Evolutionary conservation across 441 rosid species (phyloP).

Genomic region (Manihot esculenta): DNA sequence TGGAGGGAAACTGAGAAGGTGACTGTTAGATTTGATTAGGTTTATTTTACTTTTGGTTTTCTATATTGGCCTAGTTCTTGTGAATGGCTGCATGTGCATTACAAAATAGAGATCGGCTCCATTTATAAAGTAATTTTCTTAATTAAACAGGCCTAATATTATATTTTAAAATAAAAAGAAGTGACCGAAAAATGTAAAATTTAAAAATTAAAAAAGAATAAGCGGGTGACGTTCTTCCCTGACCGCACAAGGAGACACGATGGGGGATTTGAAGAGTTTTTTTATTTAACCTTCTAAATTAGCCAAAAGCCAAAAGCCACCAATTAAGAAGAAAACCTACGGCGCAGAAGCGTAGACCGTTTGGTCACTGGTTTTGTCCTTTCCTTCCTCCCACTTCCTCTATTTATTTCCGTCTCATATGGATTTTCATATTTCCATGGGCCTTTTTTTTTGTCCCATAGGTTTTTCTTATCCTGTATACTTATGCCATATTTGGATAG

Average conservation of each 20-base stretch:
- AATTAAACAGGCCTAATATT: no score
- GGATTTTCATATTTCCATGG: no score
- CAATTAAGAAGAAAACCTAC: background rate
- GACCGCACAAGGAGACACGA: background rate
- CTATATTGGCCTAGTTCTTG: background rate
- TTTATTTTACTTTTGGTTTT: background rate
- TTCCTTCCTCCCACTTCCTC: background rate
- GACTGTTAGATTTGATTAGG: background rate
- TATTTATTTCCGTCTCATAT: no score
- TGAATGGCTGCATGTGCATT: background rate
- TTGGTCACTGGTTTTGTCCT: background rate
- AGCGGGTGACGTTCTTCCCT: background rate
- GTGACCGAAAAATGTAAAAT: no score
- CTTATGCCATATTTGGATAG: no score
- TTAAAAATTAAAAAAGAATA: background rate
- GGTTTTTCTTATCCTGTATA: no score
- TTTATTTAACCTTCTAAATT: constrained; percentile 3
- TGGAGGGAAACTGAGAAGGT: background rate
- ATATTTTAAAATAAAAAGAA: no score
- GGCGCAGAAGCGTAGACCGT: background rate
- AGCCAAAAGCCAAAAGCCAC: constrained; percentile 11
- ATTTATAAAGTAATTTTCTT: no score
- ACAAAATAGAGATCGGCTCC: no score
- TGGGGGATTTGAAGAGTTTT: no score
- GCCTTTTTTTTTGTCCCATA: no score